Evolutionary conservation across 495 filamentous ascomycete species (phyloP).

Genomic region (Neurospora cerealis): DNA sequence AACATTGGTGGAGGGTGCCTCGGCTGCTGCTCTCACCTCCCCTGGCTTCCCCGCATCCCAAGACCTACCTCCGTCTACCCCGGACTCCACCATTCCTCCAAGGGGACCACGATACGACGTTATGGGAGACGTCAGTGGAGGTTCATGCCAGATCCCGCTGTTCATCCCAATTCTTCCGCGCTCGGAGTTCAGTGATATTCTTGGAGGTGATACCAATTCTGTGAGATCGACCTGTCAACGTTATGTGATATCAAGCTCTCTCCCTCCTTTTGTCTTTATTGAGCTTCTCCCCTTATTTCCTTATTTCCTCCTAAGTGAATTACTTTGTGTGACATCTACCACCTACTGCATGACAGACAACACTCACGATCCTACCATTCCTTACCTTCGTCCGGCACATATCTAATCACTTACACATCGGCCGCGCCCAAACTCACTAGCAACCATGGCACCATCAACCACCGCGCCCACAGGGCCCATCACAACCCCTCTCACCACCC

Average conservation of each 20-base stretch:
- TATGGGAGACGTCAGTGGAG: neutral
- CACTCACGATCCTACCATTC: neutral
- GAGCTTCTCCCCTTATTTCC: neutral
- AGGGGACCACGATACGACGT: neutral
- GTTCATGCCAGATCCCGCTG: neutral
- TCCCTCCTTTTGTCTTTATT: neutral
- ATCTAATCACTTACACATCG: neutral
- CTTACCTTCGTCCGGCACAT: neutral
- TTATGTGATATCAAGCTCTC: neutral
- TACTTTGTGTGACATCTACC: neutral
- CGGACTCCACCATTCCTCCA: constrained; percentile 3
- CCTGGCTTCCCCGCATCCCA: constrained; percentile 8
- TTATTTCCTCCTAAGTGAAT: neutral
- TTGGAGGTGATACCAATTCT: neutral
- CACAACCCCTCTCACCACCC: constrained; percentile 63
- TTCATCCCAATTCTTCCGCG: neutral
- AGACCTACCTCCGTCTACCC: neutral
- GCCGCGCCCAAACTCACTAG: neutral
- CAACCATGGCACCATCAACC: neutral
- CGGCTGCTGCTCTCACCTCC: neutral
- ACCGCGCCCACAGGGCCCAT: constrained; percentile 39
- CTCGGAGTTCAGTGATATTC: neutral
- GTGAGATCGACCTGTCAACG: neutral
- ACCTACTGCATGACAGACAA: neutral
- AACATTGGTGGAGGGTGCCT: constrained; percentile 1